Evolutionary conservation across 495 filamentous ascomycete genomes (phyloP).

Genomic region (Tirmania nivea): DNA sequence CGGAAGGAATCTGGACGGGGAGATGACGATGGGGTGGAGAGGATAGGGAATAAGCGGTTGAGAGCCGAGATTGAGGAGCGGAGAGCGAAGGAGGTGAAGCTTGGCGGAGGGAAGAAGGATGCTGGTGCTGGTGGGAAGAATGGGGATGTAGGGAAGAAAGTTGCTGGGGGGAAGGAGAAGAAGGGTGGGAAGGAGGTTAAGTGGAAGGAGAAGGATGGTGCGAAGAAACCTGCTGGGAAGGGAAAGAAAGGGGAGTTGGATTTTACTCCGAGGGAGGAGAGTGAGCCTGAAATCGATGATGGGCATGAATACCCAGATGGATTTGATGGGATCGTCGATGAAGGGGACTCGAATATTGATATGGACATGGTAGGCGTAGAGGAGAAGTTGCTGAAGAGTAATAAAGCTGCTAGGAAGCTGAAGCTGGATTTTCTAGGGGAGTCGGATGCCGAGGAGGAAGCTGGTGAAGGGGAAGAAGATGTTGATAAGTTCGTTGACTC

Average conservation of each 20-base stretch:
- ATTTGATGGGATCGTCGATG: constrained; percentile 23
- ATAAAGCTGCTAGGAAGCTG: neutral
- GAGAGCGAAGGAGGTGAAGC: constrained; percentile 21
- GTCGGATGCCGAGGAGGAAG: constrained; percentile 23
- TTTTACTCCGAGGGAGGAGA: constrained; percentile 9
- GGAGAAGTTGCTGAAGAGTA: constrained; percentile 5
- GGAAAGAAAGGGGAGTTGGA: constrained; percentile 20
- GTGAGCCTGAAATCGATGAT: constrained; percentile 23
- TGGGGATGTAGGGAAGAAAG: constrained; percentile 21
- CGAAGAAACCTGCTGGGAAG: constrained; percentile 21
- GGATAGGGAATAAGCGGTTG: constrained; percentile 18
- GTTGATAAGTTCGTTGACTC: constrained; percentile 35
- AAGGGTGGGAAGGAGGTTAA: constrained; percentile 22
- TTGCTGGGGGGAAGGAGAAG: constrained; percentile 23
- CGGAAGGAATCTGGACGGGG: constrained; percentile 35
- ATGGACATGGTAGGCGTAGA: constrained; percentile 24
- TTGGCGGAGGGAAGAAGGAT: constrained; percentile 12
- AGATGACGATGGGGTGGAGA: constrained; percentile 29
- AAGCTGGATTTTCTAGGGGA: neutral
- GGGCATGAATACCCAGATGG: constrained; percentile 19
- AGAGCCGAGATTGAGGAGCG: constrained; percentile 22
- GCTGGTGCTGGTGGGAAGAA: constrained; percentile 17
- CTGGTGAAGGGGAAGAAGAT: constrained; percentile 23
- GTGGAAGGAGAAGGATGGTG: constrained; percentile 1
- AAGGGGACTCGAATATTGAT: constrained; percentile 31